Evolutionary conservation across 306 rosid species (phyloP).

Genomic region (Casuarina glauca): DNA sequence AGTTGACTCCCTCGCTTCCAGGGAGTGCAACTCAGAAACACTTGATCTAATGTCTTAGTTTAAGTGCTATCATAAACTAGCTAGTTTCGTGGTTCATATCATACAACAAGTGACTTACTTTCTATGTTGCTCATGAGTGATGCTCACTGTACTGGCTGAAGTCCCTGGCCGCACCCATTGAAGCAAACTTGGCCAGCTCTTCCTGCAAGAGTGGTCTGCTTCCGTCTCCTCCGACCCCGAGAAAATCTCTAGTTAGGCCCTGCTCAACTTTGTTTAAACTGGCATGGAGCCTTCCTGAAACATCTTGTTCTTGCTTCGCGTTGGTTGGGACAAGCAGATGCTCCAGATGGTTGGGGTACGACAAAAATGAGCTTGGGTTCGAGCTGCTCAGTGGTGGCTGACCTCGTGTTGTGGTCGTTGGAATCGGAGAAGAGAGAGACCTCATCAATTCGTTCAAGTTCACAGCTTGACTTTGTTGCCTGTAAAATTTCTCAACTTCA

Average conservation of each 20-base stretch:
- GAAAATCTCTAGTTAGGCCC: conserved; percentile 76
- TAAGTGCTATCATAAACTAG: conserved; percentile 22
- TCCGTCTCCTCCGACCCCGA: conserved; percentile 67
- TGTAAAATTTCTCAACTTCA: conserved; percentile 26
- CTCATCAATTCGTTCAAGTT: conserved; percentile 39
- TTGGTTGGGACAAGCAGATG: conserved; percentile 21
- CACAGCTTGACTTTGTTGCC: conserved; percentile 18
- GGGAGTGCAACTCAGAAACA: conserved; percentile 22
- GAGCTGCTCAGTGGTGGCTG: conserved; percentile 27
- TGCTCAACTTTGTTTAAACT: conserved; percentile 29
- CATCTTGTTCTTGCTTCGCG: not conserved
- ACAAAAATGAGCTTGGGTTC: conserved; percentile 25
- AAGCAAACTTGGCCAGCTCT: conserved; percentile 52
- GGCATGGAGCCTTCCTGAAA: conserved; percentile 10
- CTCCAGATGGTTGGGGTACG: conserved; percentile 18
- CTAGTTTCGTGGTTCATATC: conserved; percentile 6
- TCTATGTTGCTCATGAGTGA: conserved; percentile 29
- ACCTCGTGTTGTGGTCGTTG: conserved; percentile 14
- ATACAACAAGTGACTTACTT: conserved; percentile 28
- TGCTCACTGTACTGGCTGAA: conserved; percentile 40
- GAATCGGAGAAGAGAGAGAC: conserved; percentile 30
- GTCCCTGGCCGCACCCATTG: conserved; percentile 49
- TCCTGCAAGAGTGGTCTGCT: conserved; percentile 53
- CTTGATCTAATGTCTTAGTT: conserved; percentile 5
- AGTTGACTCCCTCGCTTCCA: conserved; percentile 32